A percentile compares a stretch with the other conserved stretches of the same genome.
phyloP scores from a whole-genome alignment of 23 red algal genomes.

The Pyropia haitanensis region DNA sequence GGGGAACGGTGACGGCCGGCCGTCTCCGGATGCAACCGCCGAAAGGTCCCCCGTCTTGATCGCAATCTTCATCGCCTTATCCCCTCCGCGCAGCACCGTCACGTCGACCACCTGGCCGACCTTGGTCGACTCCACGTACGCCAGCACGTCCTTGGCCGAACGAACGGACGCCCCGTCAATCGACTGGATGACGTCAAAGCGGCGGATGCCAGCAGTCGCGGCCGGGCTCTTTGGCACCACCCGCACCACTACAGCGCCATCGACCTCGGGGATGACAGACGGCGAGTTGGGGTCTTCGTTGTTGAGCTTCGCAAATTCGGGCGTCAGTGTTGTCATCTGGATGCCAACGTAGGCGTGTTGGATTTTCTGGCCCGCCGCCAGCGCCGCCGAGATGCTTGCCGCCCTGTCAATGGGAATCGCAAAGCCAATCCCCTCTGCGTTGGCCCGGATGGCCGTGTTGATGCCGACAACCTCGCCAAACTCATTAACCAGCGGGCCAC shows the following conservation, averaged over 20 bases:
- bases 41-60: slow-evolving; percentile 87
- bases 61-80: slow-evolving; percentile 36
- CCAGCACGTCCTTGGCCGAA: slow-evolving; percentile 83
- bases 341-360: slow-evolving; percentile 91
- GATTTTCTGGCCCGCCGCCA: slow-evolving; percentile 82
- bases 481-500: slow-evolving; percentile 89
- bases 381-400: slow-evolving; percentile 60
- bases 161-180: slow-evolving; percentile 67
- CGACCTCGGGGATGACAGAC: slow-evolving; percentile 86
- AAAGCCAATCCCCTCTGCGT: slow-evolving; percentile 98
- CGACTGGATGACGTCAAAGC: slow-evolving; percentile 87
- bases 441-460: slow-evolving; percentile 82
- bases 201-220: slow-evolving; percentile 71
- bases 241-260: slow-evolving; percentile 75
- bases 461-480: slow-evolving; percentile 98
- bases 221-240: slow-evolving; percentile 97
- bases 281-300: slow-evolving; percentile 92
- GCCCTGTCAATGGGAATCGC: slow-evolving; percentile 97
- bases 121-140: slow-evolving; percentile 51
- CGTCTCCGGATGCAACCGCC: slow-evolving; percentile 7
- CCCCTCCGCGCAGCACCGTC: slow-evolving; percentile 59
- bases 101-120: slow-evolving; percentile 83
- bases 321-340: slow-evolving; percentile 78
- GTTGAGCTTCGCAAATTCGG: slow-evolving; percentile 71
- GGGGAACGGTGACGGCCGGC: not conserved